phyloP scores from a whole-genome alignment of 257 asterid species.

The Handroanthus guayacan region DNA sequence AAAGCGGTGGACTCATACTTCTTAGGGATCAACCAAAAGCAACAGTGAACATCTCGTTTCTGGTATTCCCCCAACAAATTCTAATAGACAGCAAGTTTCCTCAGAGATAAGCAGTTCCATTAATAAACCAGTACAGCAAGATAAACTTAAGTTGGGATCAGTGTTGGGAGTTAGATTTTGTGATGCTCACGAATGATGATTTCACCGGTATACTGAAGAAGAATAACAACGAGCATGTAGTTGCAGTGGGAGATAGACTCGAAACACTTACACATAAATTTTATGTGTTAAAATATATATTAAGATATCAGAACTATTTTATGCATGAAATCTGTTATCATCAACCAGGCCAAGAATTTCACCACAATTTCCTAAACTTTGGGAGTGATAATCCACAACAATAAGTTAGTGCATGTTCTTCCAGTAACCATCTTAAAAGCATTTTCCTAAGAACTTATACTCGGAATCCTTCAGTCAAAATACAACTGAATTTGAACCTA shows the following conservation, averaged over 20 bases:
- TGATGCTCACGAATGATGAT: not conserved
- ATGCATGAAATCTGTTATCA: conserved; percentile 9
- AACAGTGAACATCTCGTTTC: not conserved
- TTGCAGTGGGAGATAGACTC: not conserved
- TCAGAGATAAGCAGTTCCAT: not conserved
- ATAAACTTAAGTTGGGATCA: not conserved
- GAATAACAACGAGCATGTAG: not conserved
- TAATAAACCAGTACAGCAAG: not conserved
- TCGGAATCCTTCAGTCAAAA: not conserved
- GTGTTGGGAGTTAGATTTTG: not conserved
- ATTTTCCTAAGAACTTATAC: not conserved
- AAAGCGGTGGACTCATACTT: not conserved
- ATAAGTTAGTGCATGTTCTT: not conserved
- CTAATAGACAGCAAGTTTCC: not conserved
- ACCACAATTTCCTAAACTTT: not conserved
- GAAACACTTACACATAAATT: not conserved
- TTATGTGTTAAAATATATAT: not conserved
- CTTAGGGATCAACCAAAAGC: not conserved
- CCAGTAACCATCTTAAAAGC: not conserved
- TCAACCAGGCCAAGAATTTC: not conserved
- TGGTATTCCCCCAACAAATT: not conserved
- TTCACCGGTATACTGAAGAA: not conserved
- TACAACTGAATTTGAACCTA: not conserved
- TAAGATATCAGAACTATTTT: not conserved
- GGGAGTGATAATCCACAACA: not conserved